These are phyloP conservation scores for Colletotrichum neosansevieriae DNA, from an alignment of 2,329 filamentous ascomycete species.

Conservation along the genomic window DNA sequence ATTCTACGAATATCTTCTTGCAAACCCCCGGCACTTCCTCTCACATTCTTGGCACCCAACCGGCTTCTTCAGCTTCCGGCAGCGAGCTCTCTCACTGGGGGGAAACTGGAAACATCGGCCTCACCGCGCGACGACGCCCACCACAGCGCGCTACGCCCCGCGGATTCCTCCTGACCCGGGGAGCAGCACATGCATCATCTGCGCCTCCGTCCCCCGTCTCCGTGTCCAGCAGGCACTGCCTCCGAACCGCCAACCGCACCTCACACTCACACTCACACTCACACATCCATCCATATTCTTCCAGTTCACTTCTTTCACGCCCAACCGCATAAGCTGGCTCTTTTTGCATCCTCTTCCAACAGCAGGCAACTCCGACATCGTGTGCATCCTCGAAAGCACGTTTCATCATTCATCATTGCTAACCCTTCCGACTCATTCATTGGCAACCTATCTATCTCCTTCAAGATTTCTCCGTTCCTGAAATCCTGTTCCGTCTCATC, in stretches of 20 bases:
- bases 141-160: conserved; percentile 27
- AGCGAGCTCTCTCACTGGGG: conserved; percentile 8
- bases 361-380: background rate
- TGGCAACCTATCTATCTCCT: background rate
- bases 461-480: background rate
- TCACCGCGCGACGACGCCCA: conserved; percentile 28
- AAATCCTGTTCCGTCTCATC: conserved; percentile 17
- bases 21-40: background rate
- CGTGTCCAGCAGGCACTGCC: conserved; percentile 15
- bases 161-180: conserved; percentile 19
- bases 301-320: background rate
- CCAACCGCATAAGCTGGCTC: background rate
- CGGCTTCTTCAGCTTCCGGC: conserved; percentile 23
- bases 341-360: background rate
- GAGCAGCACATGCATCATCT: background rate
- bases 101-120: conserved; percentile 8
- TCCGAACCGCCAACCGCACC: conserved; percentile 6
- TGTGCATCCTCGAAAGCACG: background rate
- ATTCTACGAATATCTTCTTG: background rate
- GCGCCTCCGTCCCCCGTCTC: conserved; percentile 29
- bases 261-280: background rate
- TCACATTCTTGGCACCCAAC: background rate
- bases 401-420: conserved; percentile 8
- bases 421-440: background rate
- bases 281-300: background rate